Conservation (phyloP, 148 eudicot genomes). For the Rhododendron ovatum region DNA sequence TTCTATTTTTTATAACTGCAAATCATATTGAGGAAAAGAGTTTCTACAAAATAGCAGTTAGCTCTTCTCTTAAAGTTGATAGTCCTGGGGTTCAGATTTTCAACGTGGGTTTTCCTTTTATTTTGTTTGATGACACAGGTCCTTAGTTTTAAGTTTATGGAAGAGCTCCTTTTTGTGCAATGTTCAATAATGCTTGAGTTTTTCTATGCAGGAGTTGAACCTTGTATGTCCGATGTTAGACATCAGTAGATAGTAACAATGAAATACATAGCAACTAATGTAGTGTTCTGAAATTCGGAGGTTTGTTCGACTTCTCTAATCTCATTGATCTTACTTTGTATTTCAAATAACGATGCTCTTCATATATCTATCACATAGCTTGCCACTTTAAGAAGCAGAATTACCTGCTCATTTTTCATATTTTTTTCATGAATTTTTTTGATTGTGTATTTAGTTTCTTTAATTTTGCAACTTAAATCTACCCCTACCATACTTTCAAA, state of each 20-base stretch:
- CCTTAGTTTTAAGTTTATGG: background rate
- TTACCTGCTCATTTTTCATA: background rate
- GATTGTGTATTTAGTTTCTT: background rate
- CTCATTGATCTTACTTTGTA: background rate
- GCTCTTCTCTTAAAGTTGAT: background rate
- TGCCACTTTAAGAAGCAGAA: background rate
- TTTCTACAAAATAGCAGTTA: background rate
- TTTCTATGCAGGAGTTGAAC: background rate
- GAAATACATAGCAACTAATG: background rate
- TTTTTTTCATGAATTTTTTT: background rate
- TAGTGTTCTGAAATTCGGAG: background rate
- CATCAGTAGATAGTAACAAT: background rate
- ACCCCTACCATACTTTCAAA: background rate
- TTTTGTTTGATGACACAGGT: background rate
- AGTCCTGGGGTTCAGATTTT: background rate
- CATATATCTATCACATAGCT: background rate
- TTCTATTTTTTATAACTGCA: background rate
- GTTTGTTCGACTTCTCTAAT: background rate
- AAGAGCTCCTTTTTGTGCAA: background rate
- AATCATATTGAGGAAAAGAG: background rate
- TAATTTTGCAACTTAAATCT: background rate
- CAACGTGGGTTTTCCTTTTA: background rate
- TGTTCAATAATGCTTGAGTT: background rate
- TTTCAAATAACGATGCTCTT: background rate
- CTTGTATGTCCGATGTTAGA: background rate